Conservation (phyloP, 176 grass and related monocot species). For the Carex parvula region DNA sequence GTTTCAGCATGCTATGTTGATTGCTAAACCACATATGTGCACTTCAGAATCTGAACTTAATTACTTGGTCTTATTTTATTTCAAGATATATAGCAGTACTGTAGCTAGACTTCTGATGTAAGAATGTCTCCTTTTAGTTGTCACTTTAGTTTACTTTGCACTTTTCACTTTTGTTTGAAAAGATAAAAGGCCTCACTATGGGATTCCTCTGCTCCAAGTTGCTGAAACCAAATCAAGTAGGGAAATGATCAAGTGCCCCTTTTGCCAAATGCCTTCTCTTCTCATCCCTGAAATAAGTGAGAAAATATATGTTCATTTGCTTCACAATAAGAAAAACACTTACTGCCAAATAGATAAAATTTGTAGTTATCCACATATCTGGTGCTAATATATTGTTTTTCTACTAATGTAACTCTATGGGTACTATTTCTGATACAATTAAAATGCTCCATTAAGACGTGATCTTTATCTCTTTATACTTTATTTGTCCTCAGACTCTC, state of each 20-base stretch:
- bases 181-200: background rate
- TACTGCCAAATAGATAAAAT: background rate
- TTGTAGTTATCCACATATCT: background rate
- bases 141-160: background rate
- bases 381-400: background rate
- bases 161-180: slow-evolving; percentile 7
- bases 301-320: background rate
- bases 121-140: background rate
- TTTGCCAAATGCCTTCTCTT: no score
- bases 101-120: background rate
- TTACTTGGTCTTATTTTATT: background rate
- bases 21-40: background rate
- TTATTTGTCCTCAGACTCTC: no score
- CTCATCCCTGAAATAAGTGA: background rate
- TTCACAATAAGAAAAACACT: background rate
- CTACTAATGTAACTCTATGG: background rate
- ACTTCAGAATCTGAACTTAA: background rate
- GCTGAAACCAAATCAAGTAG: background rate
- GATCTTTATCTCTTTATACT: no score
- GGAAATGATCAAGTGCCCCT: background rate
- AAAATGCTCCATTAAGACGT: no score
- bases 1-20: background rate
- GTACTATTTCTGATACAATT: no score
- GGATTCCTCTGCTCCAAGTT: background rate
- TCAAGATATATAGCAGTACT: background rate